Percentiles rank a stretch among this genome's conserved stretches.
Conservation (phyloP, 108 stramenopile genomes). For the Conticribra weissflogii region DNA sequence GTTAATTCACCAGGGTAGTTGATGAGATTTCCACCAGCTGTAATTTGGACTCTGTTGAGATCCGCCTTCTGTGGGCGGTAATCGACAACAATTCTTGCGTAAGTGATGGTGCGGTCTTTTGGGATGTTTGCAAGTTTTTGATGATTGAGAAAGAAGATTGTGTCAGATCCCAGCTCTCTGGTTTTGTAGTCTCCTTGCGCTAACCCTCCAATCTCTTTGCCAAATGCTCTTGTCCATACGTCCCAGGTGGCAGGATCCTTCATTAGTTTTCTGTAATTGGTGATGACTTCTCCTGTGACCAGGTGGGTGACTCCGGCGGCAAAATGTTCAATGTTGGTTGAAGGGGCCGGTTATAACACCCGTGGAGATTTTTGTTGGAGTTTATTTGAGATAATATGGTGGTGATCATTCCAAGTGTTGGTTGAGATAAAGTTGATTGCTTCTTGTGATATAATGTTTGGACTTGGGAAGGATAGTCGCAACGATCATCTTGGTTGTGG, state of each 20-base stretch:
- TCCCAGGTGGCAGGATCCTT: not conserved
- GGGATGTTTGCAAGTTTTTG: constrained; percentile 13
- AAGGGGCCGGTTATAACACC: too few relatives aligned
- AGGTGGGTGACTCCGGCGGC: not conserved
- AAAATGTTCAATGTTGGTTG: constrained; percentile 12
- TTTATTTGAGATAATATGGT: too few relatives aligned
- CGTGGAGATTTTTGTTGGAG: too few relatives aligned
- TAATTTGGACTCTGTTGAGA: constrained; percentile 14
- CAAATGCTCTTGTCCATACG: constrained; percentile 3
- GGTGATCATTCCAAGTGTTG: too few relatives aligned
- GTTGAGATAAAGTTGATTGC: not conserved
- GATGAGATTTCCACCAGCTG: constrained; percentile 32
- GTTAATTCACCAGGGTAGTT: constrained; percentile 16
- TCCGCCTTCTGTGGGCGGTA: constrained; percentile 29
- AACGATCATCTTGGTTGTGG: constrained; percentile 15
- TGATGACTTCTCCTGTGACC: constrained; percentile 6
- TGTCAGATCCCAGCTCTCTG: not conserved
- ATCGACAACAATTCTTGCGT: constrained; percentile 21
- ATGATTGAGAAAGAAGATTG: constrained; percentile 7
- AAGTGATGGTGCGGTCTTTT: constrained; percentile 17
- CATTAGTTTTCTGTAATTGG: constrained; percentile 1
- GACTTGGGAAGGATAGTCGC: constrained; percentile 14
- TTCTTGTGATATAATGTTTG: not conserved
- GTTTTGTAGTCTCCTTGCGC: constrained; percentile 23
- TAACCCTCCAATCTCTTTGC: constrained; percentile 18